Conservation (phyloP, 2,329 filamentous ascomycete genomes). For the Cryoendolithus antarcticus region DNA sequence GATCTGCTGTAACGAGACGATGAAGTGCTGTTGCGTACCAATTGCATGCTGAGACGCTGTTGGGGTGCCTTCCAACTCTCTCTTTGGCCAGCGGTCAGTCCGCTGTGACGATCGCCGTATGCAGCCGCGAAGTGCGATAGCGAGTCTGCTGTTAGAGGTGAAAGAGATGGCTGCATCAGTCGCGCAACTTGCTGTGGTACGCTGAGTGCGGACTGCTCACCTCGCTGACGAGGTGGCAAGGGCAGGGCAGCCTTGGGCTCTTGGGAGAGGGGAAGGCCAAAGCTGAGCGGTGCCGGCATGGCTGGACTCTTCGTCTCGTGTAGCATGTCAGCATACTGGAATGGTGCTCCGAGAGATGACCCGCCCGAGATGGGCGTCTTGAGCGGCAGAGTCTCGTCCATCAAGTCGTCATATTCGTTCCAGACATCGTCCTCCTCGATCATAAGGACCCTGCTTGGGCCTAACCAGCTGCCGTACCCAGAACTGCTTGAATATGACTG, state of each 20-base stretch:
- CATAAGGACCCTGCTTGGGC: slow-evolving; percentile 1
- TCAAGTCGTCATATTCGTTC: slow-evolving; percentile 85
- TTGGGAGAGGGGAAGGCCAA: slow-evolving; percentile 5
- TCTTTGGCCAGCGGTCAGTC: slow-evolving; percentile 1
- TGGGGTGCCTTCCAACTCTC: background rate
- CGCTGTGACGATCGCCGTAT: slow-evolving; percentile 30
- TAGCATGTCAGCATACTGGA: slow-evolving; percentile 46
- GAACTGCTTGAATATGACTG: slow-evolving; percentile 56
- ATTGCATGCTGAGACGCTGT: slow-evolving; percentile 8
- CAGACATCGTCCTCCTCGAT: slow-evolving; percentile 70
- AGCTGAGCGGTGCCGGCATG: slow-evolving; percentile 4
- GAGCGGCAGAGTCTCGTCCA: slow-evolving; percentile 54
- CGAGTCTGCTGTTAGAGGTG: slow-evolving; percentile 34
- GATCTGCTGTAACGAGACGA: slow-evolving; percentile 16
- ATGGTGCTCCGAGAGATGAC: slow-evolving; percentile 41
- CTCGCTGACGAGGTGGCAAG: slow-evolving; percentile 6
- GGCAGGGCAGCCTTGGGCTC: slow-evolving; percentile 8
- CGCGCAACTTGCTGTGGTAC: slow-evolving; percentile 1
- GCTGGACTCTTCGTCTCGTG: slow-evolving; percentile 8
- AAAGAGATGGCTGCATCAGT: slow-evolving; percentile 1
- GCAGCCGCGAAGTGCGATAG: slow-evolving; percentile 41
- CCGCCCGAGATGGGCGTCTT: slow-evolving; percentile 40
- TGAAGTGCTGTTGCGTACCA: too few relatives aligned
- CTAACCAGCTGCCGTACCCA: slow-evolving; percentile 39
- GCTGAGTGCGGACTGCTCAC: background rate